phyloP scores from a whole-genome alignment of 2,329 filamentous ascomycete species.

The Claviceps sp. region DNA sequence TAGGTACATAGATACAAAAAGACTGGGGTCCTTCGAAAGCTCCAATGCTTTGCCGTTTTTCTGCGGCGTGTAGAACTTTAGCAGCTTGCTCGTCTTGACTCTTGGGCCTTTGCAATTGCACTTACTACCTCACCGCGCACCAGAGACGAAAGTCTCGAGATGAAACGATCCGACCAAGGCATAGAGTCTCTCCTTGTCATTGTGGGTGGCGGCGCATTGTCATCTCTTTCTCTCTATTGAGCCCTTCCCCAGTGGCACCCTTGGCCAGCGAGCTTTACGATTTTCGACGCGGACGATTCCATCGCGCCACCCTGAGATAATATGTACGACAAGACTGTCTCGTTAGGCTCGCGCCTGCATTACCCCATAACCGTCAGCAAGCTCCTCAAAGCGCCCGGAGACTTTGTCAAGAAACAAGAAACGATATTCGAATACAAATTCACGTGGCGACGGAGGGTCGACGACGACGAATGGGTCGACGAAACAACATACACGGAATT shows the following conservation, averaged over 20 bases:
- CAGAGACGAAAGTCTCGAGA: background rate
- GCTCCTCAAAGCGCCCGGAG: constrained; percentile 63
- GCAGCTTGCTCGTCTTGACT: background rate
- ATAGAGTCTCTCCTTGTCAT: background rate
- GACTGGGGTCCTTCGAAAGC: background rate
- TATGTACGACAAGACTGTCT: constrained; percentile 31
- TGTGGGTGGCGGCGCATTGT: background rate
- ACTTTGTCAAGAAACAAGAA: constrained; percentile 62
- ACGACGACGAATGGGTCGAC: constrained; percentile 47
- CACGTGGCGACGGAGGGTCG: constrained; percentile 63
- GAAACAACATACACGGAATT: constrained; percentile 63
- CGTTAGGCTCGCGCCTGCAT: constrained; percentile 52
- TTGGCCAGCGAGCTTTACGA: background rate
- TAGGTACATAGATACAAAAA: background rate
- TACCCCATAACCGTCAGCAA: constrained; percentile 91
- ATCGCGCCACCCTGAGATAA: constrained; percentile 2
- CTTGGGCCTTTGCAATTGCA: background rate
- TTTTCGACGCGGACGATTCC: background rate
- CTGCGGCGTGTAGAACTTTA: background rate
- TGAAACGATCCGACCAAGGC: background rate
- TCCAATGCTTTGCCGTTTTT: background rate
- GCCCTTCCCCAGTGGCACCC: background rate
- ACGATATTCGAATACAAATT: constrained; percentile 80
- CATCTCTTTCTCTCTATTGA: background rate
- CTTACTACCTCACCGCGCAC: background rate